Base-by-base conservation (phyloP, 768 basidiomycete genomes). In the Harrya chromipes region DNA sequence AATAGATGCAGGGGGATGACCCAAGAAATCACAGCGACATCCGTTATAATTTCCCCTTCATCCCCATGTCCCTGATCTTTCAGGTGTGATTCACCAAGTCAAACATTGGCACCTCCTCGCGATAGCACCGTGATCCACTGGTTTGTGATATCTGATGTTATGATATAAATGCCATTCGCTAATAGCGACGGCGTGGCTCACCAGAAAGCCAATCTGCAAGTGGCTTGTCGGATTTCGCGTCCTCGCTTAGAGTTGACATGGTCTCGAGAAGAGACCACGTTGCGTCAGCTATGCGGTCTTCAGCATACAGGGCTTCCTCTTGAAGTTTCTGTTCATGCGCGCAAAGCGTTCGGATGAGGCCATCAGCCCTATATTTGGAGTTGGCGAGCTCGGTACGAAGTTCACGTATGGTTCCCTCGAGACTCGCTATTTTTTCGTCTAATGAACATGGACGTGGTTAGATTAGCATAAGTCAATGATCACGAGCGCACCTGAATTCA, bases 171-270 rank as follows among this genome's bases (percentile, higher is more conserved):
- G 17, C 16, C 5, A 4, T 19, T 9, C 14, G 14, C n/a, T 34
- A 0, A 16, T 6, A 1, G 6, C 2, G 1, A 40, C 0, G 7
- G 4, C 6, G 21, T 27, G 42, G 20, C 46, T 13, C 5, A 58
- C 56, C 29, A 2, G 44, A 1, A 43, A 57, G 4, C 47, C 56
- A 49, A 9, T 37, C 26, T 5, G 17, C 14, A 19, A 56, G 36
- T 0, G 10, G 6, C 11, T 14, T 13, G 31, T 46, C 29, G 2
- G 36, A 1, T 21, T 27, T 31, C 2, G 10, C 40, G 6, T 12
- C 26, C 1, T 34, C 27, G 3, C 16, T 29, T 7, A n/a, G 9
- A 4, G 14, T 26, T 14, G 23, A 17, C 33, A 8, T 8, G n/a
- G 42, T 31, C 21, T 47, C 36, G 11, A 52, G 29, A 4, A 56